Evolutionary conservation across 1,284 basidiomycete genomes (phyloP).

Genomic region (Apiotrichum mycotoxinovorans): DNA sequence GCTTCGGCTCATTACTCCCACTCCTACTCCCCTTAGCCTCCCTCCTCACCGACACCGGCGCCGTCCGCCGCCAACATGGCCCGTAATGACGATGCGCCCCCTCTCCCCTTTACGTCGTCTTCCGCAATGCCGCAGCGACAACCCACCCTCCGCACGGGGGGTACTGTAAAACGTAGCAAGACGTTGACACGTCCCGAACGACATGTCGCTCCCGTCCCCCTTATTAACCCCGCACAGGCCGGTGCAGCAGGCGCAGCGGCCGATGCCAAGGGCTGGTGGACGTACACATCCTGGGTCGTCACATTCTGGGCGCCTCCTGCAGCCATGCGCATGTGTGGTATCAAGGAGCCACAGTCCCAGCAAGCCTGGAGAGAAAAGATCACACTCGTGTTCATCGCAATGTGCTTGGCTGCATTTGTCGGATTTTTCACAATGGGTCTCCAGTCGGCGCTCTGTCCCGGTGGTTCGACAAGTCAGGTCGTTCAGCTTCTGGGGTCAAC

Average conservation of each 20-base stretch:
- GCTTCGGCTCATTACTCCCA: not conserved
- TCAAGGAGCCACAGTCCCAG: conserved; percentile 69
- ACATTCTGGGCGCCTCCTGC: conserved; percentile 88
- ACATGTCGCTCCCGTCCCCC: conserved; percentile 83
- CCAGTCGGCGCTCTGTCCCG: conserved; percentile 86
- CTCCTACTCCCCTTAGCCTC: not conserved
- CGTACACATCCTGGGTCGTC: conserved; percentile 69
- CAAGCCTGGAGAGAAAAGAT: conserved; percentile 99
- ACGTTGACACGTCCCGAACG: conserved; percentile 95
- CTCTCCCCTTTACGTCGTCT: conserved; percentile 37
- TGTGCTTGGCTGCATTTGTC: conserved; percentile 70
- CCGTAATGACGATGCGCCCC: conserved; percentile 38
- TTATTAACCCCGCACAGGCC: conserved; percentile 66
- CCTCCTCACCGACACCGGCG: not conserved
- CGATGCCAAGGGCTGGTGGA: conserved; percentile 66
- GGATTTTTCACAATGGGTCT: conserved; percentile 95
- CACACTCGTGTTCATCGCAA: conserved; percentile 81
- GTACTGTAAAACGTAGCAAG: conserved; percentile 64
- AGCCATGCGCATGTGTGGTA: conserved; percentile 67
- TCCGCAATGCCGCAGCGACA: conserved; percentile 35
- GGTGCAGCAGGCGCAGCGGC: conserved; percentile 48
- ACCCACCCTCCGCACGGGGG: conserved; percentile 15
- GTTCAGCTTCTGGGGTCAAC: conserved; percentile 39
- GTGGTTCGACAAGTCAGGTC: conserved; percentile 29
- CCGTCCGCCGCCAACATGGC: conserved; percentile 8